phyloP scores from a whole-genome alignment of 768 basidiomycete species.

The Mrakia hoshinonis region DNA sequence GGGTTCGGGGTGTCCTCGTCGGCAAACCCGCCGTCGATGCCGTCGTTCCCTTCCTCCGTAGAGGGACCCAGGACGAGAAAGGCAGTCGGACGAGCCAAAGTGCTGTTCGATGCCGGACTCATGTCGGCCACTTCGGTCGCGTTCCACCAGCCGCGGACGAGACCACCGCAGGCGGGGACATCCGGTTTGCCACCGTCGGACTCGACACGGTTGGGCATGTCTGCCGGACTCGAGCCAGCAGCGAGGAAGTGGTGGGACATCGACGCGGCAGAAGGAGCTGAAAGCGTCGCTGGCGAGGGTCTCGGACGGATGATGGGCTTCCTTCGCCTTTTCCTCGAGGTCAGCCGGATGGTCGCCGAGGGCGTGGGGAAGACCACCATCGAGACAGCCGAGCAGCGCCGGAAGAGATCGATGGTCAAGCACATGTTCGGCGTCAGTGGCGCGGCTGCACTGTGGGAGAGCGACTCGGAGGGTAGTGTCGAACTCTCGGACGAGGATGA shows the following conservation, averaged over 20 bases:
- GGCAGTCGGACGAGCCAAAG: conserved; percentile 21
- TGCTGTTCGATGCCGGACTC: conserved; percentile 6
- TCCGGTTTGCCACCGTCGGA: background rate
- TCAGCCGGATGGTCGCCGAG: background rate
- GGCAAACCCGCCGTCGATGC: background rate
- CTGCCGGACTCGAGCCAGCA: background rate
- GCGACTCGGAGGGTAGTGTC: conserved; percentile 14
- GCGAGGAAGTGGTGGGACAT: conserved; percentile 1
- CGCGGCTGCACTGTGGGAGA: background rate
- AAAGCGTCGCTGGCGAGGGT: background rate
- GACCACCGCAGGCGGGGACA: background rate
- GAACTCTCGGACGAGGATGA: background rate
- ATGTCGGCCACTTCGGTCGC: background rate
- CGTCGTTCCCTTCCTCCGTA: conserved; percentile 15
- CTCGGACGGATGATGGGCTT: conserved; percentile 1
- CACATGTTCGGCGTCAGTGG: background rate
- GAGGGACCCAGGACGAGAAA: conserved; percentile 15
- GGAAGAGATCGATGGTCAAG: background rate
- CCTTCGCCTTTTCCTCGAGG: conserved; percentile 1
- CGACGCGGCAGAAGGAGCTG: background rate
- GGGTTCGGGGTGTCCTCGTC: background rate
- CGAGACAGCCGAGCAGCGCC: background rate
- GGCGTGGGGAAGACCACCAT: background rate
- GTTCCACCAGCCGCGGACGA: background rate
- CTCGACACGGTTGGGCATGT: background rate